These are phyloP conservation scores for Podila minutissima DNA, from an alignment of 192 early-diverging fungal species.

Conservation along the genomic window DNA sequence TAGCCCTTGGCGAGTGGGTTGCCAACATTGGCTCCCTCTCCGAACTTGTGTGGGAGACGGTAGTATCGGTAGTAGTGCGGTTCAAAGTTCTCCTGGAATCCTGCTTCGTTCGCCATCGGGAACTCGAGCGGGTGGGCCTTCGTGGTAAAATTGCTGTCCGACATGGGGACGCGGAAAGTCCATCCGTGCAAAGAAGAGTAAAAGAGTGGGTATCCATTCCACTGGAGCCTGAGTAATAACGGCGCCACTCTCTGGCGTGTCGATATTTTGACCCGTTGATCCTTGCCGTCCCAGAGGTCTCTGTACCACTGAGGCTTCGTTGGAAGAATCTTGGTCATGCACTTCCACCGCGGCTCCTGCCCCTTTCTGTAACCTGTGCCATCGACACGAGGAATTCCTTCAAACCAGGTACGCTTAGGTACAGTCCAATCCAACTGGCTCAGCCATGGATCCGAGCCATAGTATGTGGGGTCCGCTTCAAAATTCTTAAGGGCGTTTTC, in stretches of 20 bases:
- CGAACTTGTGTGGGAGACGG: conserved; percentile 88
- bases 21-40: conserved; percentile 80
- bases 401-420: conserved; percentile 41
- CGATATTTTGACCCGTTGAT: conserved; percentile 69
- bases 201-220: conserved; percentile 85
- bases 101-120: conserved; percentile 35
- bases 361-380: conserved; percentile 38
- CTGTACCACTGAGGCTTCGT: conserved; percentile 85
- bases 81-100: conserved; percentile 56
- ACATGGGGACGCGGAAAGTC: conserved; percentile 78
- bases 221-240: conserved; percentile 83
- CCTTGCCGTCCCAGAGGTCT: conserved; percentile 74
- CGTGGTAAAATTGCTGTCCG: conserved; percentile 39
- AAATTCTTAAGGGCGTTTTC: conserved; percentile 51
- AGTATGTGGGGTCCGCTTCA: conserved; percentile 27
- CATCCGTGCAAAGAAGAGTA: conserved; percentile 77
- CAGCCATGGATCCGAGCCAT: conserved; percentile 81
- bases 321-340: conserved; percentile 54
- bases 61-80: conserved; percentile 64
- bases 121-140: conserved; percentile 25
- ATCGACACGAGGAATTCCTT: conserved; percentile 45
- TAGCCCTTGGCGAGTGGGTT: conserved; percentile 91
- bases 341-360: conserved; percentile 56
- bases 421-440: conserved; percentile 80
- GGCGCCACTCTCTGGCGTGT: conserved; percentile 80